phyloP scores from a whole-genome alignment of 768 basidiomycete species.

The Glaciozyma martinii region DNA sequence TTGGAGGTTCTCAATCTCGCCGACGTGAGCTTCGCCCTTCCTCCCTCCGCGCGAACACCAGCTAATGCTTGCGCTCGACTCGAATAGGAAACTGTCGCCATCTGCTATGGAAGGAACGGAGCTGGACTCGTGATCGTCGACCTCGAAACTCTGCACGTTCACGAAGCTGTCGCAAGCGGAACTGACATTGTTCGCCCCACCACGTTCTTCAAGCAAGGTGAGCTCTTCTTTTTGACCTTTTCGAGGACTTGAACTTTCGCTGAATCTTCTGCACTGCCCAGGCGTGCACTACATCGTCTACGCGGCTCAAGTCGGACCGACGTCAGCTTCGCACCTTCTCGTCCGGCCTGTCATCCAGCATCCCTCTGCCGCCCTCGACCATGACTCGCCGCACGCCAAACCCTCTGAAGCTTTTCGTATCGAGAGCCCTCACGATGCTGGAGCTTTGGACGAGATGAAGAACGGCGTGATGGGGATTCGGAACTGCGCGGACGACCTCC shows the following conservation, averaged over 20 bases:
- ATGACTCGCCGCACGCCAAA: too few species aligned
- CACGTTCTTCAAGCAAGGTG: background rate
- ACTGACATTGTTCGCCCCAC: background rate
- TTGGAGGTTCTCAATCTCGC: background rate
- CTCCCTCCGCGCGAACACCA: background rate
- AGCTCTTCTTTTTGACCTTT: background rate
- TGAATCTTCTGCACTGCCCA: too few species aligned
- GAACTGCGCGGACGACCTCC: background rate
- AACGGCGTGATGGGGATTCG: background rate
- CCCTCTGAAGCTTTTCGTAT: background rate
- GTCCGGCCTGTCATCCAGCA: background rate
- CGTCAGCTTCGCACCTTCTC: background rate
- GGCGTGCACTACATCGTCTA: background rate
- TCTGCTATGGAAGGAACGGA: background rate
- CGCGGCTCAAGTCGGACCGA: background rate
- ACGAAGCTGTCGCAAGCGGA: background rate
- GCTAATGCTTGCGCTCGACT: rapidly evolving
- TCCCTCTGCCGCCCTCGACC: too few species aligned
- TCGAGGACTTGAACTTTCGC: background rate
- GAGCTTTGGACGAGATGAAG: background rate
- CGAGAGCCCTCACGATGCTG: background rate
- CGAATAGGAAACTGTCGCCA: background rate
- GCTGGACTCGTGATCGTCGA: constrained; percentile 1
- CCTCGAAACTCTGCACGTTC: constrained; percentile 12
- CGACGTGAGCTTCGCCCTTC: background rate